Base-by-base conservation (phyloP, 2,329 filamentous ascomycete species). In the Whalleya microplaca region DNA sequence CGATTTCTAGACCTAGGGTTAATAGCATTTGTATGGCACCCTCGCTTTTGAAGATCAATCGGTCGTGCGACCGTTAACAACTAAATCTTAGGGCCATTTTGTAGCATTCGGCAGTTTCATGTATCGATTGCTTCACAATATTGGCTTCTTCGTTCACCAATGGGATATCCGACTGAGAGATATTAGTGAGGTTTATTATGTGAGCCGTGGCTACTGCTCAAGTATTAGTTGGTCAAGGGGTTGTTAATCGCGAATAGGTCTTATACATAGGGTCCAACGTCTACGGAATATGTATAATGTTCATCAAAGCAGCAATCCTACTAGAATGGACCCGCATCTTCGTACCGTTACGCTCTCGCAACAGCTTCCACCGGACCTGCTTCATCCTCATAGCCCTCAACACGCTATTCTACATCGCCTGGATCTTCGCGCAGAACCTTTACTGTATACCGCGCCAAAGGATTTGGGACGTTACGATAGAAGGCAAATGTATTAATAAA, bases 261-360 rank as follows among this genome's bases (percentile, higher is more conserved):
- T 66, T 76, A 40, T 66, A 73, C 32, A 53, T 56, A 12, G 53
- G 55, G 12, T 71, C 73, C 47, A 61, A 64, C 59, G 71, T 63
- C 54, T 78, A 78, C 57, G 72, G 69, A 0, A 67, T 71, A 32
- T 67, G 70, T 18, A 69, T 78, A 1, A 71, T 73, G 0, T 65
- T 76, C 5, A 57, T 78, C 48, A 79, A 79, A 51, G 69, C 67
- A 1, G 70, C 74, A 12, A 77, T 80, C 45, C 66, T 80, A 12
- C 45, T 76, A 8, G 75, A 80, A 52, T 80, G 78, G 77, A 67
- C 65, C n/a, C 67, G 71, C 46, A 49, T 65, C 49, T 52, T 69
- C 42, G 59, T 72, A 23, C 41, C 71, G 1, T 48, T 18, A 59
- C 29, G 73, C 66, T 48, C 69, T 66, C 62, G 59, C 2, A 62